Percentiles rank a stretch among this genome's conserved stretches.
Evolutionary conservation across 2,329 filamentous ascomycete genomes (phyloP).

Genomic region (Xylaria sp.): DNA sequence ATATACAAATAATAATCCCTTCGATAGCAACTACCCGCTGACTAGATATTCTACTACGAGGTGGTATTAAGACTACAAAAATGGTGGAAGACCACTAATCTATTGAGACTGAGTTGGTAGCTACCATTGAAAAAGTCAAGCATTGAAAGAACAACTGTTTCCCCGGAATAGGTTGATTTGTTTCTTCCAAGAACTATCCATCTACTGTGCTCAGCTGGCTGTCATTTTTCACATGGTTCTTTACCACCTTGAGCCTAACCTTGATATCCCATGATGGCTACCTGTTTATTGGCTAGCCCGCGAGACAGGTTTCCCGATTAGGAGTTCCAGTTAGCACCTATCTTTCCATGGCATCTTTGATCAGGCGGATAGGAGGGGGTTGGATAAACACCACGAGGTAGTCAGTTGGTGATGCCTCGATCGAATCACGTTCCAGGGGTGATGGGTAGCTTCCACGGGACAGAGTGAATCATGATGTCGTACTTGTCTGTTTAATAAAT

Average conservation of each 20-base stretch:
- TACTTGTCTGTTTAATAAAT: too few species aligned
- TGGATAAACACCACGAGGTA: not conserved
- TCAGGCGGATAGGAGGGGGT: not conserved
- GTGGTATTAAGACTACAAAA: not conserved
- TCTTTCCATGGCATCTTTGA: not conserved
- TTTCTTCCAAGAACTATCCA: too few species aligned
- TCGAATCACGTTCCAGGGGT: conserved; percentile 11
- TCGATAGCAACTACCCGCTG: not conserved
- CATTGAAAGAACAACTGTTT: too few species aligned
- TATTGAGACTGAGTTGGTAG: too few species aligned
- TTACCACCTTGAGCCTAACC: too few species aligned
- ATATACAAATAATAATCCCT: conserved; percentile 18
- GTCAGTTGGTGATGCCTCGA: not conserved
- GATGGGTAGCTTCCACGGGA: not conserved
- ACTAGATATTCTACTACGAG: not conserved
- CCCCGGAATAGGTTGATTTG: too few species aligned
- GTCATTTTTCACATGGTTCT: too few species aligned
- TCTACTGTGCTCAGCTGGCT: too few species aligned
- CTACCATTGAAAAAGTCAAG: too few species aligned
- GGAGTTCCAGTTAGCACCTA: not conserved
- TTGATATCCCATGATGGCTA: not conserved
- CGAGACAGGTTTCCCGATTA: conserved; percentile 4
- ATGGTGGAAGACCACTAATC: not conserved
- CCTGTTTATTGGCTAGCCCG: not conserved
- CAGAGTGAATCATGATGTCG: not conserved